These are phyloP conservation scores for Scenedesmus sp. DNA, from an alignment of 163 green algal genomes.

Conservation along the genomic window DNA sequence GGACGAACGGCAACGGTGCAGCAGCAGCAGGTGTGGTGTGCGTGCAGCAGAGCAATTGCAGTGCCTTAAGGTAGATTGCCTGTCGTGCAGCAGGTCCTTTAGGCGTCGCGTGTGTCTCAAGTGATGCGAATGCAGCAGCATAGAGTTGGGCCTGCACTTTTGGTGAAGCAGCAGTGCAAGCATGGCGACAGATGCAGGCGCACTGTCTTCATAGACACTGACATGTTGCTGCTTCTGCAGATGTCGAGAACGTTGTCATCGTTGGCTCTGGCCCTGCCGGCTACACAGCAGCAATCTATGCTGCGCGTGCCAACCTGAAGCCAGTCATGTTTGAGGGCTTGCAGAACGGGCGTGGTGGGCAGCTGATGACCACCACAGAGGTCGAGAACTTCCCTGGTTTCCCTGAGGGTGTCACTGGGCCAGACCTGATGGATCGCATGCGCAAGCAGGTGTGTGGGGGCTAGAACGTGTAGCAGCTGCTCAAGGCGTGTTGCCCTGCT, in stretches of 20 bases:
- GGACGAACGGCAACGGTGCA: not conserved
- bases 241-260: conserved; percentile 89
- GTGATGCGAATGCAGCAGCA: not conserved
- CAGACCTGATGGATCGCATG: conserved; percentile 99
- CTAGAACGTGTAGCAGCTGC: not conserved
- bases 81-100: not conserved
- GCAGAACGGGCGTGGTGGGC: conserved; percentile 87
- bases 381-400: conserved; percentile 97
- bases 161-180: not conserved
- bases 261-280: conserved; percentile 90
- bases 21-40: conserved; percentile 31
- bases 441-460: conserved; percentile 81
- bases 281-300: conserved; percentile 93
- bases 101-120: not conserved
- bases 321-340: conserved; percentile 94
- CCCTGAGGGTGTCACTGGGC: conserved; percentile 97
- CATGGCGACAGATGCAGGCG: not conserved
- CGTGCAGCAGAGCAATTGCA: conserved; percentile 18
- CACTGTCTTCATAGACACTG: not conserved
- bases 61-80: not conserved
- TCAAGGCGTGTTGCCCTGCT: not conserved
- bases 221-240: conserved; percentile 29
- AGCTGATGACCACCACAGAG: conserved; percentile 97
- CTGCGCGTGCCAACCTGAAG: conserved; percentile 88
- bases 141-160: not conserved